These are phyloP conservation scores for Trichoderma guizhouense DNA, from an alignment of 2,329 filamentous ascomycete genomes.

Conservation along the genomic window DNA sequence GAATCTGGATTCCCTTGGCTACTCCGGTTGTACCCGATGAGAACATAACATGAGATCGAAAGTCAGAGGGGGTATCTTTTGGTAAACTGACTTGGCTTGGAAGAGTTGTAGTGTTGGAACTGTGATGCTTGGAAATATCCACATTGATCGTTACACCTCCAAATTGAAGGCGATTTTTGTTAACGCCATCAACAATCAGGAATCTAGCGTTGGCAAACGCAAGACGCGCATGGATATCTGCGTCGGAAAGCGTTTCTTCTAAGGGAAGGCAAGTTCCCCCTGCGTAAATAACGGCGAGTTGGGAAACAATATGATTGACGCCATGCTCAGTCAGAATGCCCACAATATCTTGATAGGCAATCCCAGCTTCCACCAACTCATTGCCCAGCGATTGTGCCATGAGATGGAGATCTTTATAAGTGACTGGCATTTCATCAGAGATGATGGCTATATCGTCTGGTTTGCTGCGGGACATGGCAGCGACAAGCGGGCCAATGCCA, in stretches of 20 bases:
- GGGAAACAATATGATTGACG: neutral
- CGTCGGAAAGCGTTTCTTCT: neutral
- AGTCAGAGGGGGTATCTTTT: neutral
- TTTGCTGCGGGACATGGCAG: neutral
- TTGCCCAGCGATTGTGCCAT: neutral
- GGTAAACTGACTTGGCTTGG: neutral
- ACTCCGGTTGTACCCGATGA: neutral
- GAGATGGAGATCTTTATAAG: neutral
- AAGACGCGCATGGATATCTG: neutral
- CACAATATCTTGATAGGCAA: neutral
- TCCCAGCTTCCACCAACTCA: neutral
- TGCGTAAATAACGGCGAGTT: neutral
- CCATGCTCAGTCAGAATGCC: neutral
- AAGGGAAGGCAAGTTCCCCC: neutral
- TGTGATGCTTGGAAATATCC: neutral
- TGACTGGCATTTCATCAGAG: neutral
- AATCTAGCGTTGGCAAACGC: neutral
- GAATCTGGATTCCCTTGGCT: neutral
- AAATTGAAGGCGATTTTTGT: neutral
- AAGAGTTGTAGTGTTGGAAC: neutral
- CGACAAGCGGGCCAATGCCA: neutral
- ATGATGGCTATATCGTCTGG: neutral
- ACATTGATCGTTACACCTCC: neutral
- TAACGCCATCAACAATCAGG: neutral
- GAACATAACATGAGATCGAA: neutral